Evolutionary conservation across 2,329 filamentous ascomycete genomes (phyloP).

Genomic region (Calonectria multiphialidica): DNA sequence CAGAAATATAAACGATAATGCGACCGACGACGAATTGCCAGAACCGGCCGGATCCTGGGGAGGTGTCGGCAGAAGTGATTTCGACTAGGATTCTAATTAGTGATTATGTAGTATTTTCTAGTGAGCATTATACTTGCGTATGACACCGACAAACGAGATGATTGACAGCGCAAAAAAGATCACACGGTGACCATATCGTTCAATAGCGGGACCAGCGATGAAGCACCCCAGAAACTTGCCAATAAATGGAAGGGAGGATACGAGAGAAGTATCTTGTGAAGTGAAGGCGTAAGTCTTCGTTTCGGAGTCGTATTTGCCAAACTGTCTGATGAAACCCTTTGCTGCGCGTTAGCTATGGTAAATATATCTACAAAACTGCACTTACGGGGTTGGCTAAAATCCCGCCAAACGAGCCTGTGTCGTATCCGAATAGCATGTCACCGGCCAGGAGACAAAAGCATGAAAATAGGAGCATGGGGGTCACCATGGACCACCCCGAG

Average conservation of each 20-base stretch:
- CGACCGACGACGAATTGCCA: slow-evolving; percentile 20
- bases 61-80: not conserved
- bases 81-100: not conserved
- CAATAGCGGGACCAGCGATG: slow-evolving; percentile 18
- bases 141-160: slow-evolving; percentile 14
- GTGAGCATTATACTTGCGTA: not conserved
- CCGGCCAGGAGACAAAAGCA: slow-evolving; percentile 22
- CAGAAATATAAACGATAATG: slow-evolving; percentile 19
- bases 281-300: not conserved
- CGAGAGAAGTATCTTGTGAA: not conserved
- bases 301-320: not conserved
- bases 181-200: slow-evolving; percentile 13
- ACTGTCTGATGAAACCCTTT: slow-evolving; percentile 5
- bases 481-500: slow-evolving; percentile 12
- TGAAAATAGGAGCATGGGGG: slow-evolving; percentile 20
- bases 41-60: slow-evolving; percentile 5
- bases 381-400: slow-evolving; percentile 18
- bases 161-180: slow-evolving; percentile 15
- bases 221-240: slow-evolving; percentile 21
- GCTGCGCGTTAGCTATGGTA: not conserved
- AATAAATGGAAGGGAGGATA: slow-evolving; percentile 19
- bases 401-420: slow-evolving; percentile 12
- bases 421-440: slow-evolving; percentile 22
- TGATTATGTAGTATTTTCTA: not conserved
- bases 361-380: not conserved